phyloP scores from a whole-genome alignment of 768 basidiomycete species.

The Podaxis sp. region DNA sequence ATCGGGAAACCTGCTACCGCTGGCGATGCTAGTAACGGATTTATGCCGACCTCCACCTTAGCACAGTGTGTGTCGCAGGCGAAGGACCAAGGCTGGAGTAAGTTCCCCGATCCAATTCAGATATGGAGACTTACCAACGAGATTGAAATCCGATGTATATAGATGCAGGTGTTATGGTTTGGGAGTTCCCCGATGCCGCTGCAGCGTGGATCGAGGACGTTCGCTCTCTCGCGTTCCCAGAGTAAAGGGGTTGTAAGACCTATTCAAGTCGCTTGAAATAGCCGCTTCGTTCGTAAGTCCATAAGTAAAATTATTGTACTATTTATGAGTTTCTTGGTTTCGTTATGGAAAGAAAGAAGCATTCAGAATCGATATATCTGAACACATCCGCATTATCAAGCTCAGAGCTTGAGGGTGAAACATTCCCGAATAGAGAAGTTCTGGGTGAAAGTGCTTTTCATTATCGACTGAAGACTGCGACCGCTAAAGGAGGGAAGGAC shows the following conservation, averaged over 20 bases:
- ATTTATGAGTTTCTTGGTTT: background rate
- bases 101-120: slow-evolving; percentile 26
- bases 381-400: background rate
- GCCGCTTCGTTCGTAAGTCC: background rate
- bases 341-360: background rate
- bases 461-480: no score
- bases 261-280: background rate
- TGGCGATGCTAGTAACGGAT: slow-evolving; percentile 59
- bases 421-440: background rate
- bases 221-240: slow-evolving; percentile 35
- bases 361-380: background rate
- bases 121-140: background rate
- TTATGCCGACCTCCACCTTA: slow-evolving; percentile 58
- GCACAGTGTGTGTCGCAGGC: slow-evolving; percentile 62
- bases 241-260: slow-evolving; percentile 19
- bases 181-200: slow-evolving; percentile 42
- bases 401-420: background rate
- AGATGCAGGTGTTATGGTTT: slow-evolving; percentile 40
- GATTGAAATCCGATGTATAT: background rate
- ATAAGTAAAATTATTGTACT: background rate
- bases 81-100: slow-evolving; percentile 63
- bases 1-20: slow-evolving; percentile 70
- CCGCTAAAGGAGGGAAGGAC: no score
- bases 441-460: no score
- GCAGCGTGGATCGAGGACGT: slow-evolving; percentile 41